Evolutionary conservation across 2,329 filamentous ascomycete species (phyloP).

Genomic region (Colletotrichum nymphaeae): DNA sequence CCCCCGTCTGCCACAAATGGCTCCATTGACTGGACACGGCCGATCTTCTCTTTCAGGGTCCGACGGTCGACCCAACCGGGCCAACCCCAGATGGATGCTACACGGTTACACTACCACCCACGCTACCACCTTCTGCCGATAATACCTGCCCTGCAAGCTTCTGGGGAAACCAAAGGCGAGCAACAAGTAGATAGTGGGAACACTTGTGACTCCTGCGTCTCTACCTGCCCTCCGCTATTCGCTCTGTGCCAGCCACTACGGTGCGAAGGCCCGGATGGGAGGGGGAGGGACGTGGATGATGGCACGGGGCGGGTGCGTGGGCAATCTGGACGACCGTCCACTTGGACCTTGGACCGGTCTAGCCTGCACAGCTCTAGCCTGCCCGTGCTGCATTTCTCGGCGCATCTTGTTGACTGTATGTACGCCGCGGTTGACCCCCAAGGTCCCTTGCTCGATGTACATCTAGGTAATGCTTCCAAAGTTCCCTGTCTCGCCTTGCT

Average conservation of each 20-base stretch:
- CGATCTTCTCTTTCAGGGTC: conserved; percentile 35
- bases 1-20: conserved; percentile 13
- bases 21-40: conserved; percentile 29
- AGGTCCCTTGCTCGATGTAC: conserved; percentile 33
- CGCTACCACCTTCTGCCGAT: conserved; percentile 22
- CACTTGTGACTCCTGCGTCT: neutral
- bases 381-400: conserved; percentile 36
- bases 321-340: conserved; percentile 27
- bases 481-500: conserved; percentile 19
- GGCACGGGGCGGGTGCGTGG: neutral
- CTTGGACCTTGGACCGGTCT: conserved; percentile 30
- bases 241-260: neutral
- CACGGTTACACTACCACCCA: neutral
- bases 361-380: conserved; percentile 30
- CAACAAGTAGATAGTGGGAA: neutral
- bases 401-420: conserved; percentile 27
- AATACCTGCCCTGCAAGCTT: conserved; percentile 12
- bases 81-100: conserved; percentile 27
- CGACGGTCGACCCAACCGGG: conserved; percentile 31
- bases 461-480: neutral
- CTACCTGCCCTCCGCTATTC: neutral
- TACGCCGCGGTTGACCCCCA: conserved; percentile 7
- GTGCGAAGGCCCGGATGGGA: neutral
- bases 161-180: neutral
- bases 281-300: neutral